Conservation (phyloP, 257 asterid genomes). For the Ophiorrhiza pumila region DNA sequence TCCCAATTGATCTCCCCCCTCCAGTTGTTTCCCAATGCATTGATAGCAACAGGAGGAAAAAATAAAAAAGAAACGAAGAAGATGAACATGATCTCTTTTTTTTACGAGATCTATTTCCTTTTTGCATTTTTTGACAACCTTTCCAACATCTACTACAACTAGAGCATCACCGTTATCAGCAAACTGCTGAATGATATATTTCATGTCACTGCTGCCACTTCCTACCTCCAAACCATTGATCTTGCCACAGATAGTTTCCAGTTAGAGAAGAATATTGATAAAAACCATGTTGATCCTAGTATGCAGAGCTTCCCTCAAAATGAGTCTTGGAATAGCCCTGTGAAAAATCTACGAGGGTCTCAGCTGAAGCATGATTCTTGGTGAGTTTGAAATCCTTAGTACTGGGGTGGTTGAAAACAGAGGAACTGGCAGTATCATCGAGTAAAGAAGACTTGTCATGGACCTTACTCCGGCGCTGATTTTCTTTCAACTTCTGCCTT, state of each 20-base stretch:
- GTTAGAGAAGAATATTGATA: conserved; percentile 42
- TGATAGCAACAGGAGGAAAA: conserved; percentile 32
- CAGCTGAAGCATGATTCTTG: conserved; percentile 38
- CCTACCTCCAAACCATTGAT: conserved; percentile 68
- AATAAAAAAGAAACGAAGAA: conserved; percentile 20
- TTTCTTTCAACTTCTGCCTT: conserved; percentile 34
- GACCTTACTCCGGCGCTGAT: conserved; percentile 27
- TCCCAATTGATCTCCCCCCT: neutral
- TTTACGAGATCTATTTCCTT: too few relatives aligned
- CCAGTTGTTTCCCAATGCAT: conserved; percentile 41
- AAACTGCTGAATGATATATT: conserved; percentile 6
- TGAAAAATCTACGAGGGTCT: conserved; percentile 61
- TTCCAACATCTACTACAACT: conserved; percentile 15
- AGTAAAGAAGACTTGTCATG: conserved; percentile 46
- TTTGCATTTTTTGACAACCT: conserved; percentile 16
- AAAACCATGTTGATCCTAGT: conserved; percentile 46
- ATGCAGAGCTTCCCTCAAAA: conserved; percentile 55
- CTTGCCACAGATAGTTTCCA: conserved; percentile 53
- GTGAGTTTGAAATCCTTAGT: conserved; percentile 36
- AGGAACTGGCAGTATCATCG: conserved; percentile 91
- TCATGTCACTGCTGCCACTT: conserved; percentile 43
- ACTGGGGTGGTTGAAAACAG: conserved; percentile 50
- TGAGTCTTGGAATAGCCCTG: conserved; percentile 85
- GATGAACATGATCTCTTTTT: conserved; percentile 23
- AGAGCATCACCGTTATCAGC: conserved; percentile 22